These are phyloP conservation scores for Chlorella vulgaris DNA, from an alignment of 139 green algal genomes.

Conservation along the genomic window DNA sequence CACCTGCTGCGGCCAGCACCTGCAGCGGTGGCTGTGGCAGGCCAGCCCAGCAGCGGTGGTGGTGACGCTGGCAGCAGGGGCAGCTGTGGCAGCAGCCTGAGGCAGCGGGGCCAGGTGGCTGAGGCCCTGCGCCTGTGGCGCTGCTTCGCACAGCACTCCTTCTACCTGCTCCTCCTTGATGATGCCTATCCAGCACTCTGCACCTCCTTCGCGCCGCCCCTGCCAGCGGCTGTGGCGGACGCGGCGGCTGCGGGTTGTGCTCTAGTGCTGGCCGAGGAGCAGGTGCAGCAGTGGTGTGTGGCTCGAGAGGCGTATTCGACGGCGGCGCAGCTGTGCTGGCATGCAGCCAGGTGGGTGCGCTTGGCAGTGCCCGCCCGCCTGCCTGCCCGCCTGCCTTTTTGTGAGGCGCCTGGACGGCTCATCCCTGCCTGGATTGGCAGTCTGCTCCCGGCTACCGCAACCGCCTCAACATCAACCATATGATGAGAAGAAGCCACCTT, in stretches of 20 bases:
- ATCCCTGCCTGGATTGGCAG: too few species aligned
- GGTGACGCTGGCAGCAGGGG: neutral
- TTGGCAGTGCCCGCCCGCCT: too few species aligned
- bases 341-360: conserved; percentile 27
- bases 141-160: conserved; percentile 47
- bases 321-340: conserved; percentile 40
- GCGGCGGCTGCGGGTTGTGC: neutral
- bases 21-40: neutral
- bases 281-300: conserved; percentile 31
- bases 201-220: conserved; percentile 28
- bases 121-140: conserved; percentile 64
- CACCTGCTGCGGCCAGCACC: conserved; percentile 33
- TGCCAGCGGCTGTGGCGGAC: neutral
- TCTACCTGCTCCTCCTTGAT: conserved; percentile 47
- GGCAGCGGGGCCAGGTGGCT: conserved; percentile 32
- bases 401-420: too few species aligned
- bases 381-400: neutral
- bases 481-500: too few species aligned
- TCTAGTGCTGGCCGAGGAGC: neutral
- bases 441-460: too few species aligned
- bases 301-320: conserved; percentile 39
- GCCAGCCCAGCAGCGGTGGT: too few species aligned
- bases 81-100: neutral
- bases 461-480: too few species aligned
- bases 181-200: conserved; percentile 48